A percentile compares a stretch with the other conserved stretches of the same genome.
phyloP scores from a whole-genome alignment of 176 grass and related monocot species.

The Themeda triandra region DNA sequence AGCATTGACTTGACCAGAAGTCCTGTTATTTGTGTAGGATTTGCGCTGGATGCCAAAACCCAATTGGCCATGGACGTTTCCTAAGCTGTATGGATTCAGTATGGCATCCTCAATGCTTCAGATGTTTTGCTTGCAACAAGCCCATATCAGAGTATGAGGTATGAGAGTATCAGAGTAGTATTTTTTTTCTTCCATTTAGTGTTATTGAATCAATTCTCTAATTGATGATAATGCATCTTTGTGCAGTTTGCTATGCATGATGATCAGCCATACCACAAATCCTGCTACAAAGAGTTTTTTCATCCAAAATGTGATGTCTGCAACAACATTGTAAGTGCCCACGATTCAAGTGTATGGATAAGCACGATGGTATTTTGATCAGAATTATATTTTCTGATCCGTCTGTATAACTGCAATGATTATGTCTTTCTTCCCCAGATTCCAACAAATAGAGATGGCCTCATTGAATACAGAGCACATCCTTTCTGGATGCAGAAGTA shows the following conservation, averaged over 20 bases:
- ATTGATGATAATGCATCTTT: no score
- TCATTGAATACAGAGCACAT: no score
- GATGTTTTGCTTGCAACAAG: conserved; percentile 79
- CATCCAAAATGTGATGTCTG: conserved; percentile 95
- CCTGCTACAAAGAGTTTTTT: no score
- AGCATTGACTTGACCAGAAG: conserved; percentile 13
- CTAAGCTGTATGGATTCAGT: conserved; percentile 75
- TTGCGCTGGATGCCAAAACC: conserved; percentile 79
- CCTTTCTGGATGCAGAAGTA: no score
- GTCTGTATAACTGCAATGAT: conserved; percentile 2
- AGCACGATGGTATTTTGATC: not conserved
- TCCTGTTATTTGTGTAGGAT: no score
- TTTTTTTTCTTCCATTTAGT: not conserved
- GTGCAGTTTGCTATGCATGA: no score
- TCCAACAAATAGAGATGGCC: no score
- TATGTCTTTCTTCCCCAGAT: no score
- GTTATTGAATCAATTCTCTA: conserved; percentile 10
- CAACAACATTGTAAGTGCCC: conserved; percentile 69
- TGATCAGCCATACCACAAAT: no score
- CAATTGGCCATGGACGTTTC: conserved; percentile 68
- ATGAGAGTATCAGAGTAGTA: conserved; percentile 1
- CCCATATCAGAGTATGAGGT: conserved; percentile 93
- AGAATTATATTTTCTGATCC: conserved; percentile 12
- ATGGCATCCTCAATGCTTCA: conserved; percentile 93
- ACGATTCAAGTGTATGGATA: conserved; percentile 9